Evolutionary conservation across 441 rosid genomes (phyloP).

Genomic region (Rhodomyrtus psidioides): DNA sequence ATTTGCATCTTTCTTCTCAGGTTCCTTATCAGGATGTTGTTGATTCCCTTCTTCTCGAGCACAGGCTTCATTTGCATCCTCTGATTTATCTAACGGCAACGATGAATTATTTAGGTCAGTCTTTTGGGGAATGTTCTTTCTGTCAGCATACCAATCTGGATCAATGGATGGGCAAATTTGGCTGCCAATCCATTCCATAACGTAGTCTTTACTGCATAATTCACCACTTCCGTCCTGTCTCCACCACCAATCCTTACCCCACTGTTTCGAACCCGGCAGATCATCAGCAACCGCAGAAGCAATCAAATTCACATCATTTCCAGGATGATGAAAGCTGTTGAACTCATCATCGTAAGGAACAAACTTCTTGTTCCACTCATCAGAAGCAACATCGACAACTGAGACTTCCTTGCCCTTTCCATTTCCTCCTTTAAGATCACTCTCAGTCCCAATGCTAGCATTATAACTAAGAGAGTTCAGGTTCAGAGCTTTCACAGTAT

Average conservation of each 20-base stretch:
- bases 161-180: conserved; percentile 54
- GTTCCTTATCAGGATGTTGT: conserved; percentile 29
- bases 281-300: conserved; percentile 31
- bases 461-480: conserved; percentile 38
- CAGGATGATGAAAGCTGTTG: conserved; percentile 29
- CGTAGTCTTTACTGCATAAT: conserved; percentile 87
- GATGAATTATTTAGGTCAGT: conserved; percentile 28
- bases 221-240: conserved; percentile 95
- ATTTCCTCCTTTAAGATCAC: conserved; percentile 23
- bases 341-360: conserved; percentile 49
- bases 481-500: conserved; percentile 47
- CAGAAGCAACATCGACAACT: conserved; percentile 31
- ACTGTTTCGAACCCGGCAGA: conserved; percentile 42
- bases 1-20: conserved; percentile 20
- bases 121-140: conserved; percentile 35
- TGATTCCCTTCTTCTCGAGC: conserved; percentile 16
- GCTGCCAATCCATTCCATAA: conserved; percentile 97
- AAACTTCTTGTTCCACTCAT: conserved; percentile 56
- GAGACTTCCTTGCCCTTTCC: conserved; percentile 75
- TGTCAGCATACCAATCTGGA: conserved; percentile 85
- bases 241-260: conserved; percentile 99
- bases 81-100: conserved; percentile 29
- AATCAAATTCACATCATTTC: conserved; percentile 48
- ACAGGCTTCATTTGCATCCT: conserved; percentile 30
- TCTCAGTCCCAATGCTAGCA: conserved; percentile 33